These are phyloP conservation scores for Hypoxylon sp. DNA, from an alignment of 2,329 filamentous ascomycete species.

Conservation along the genomic window DNA sequence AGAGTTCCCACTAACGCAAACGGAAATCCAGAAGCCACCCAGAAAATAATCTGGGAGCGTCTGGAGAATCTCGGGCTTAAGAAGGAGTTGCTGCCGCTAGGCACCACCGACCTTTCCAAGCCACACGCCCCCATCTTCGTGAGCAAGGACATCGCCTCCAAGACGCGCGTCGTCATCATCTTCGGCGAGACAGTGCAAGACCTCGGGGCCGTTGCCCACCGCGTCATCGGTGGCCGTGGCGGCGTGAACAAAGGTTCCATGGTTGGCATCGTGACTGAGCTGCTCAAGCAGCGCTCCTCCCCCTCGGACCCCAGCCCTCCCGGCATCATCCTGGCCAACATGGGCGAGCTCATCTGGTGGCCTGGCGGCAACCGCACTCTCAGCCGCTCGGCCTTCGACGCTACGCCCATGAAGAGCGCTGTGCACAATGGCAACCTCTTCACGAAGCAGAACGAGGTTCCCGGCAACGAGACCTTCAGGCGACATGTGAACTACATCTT, in stretches of 20 bases:
- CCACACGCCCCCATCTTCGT: slow-evolving; percentile 80
- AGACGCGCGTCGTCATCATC: slow-evolving; percentile 77
- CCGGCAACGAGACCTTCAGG: slow-evolving; percentile 68
- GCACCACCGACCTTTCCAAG: slow-evolving; percentile 57
- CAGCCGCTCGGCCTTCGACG: slow-evolving; percentile 69
- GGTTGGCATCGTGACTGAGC: slow-evolving; percentile 70
- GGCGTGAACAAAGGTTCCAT: slow-evolving; percentile 80
- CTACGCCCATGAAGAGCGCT: slow-evolving; percentile 73
- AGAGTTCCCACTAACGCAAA: slow-evolving; percentile 8
- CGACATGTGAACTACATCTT: slow-evolving; percentile 80
- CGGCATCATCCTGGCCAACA: slow-evolving; percentile 82
- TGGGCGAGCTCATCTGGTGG: slow-evolving; percentile 84
- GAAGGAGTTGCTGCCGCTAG: slow-evolving; percentile 73
- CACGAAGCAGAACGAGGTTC: slow-evolving; percentile 71
- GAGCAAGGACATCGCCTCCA: slow-evolving; percentile 65
- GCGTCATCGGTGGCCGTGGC: slow-evolving; percentile 73
- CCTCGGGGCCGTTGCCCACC: slow-evolving; percentile 80
- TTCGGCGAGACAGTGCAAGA: slow-evolving; percentile 81
- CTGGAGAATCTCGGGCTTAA: slow-evolving; percentile 73
- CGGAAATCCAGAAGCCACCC: slow-evolving; percentile 69
- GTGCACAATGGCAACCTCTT: slow-evolving; percentile 70
- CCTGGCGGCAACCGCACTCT: slow-evolving; percentile 73
- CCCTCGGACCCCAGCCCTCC: slow-evolving; percentile 58
- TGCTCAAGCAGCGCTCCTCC: slow-evolving; percentile 58
- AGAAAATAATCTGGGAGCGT: slow-evolving; percentile 72